Conservation (phyloP, 75 land plant species). For the Pseudotsuga menziesii region DNA sequence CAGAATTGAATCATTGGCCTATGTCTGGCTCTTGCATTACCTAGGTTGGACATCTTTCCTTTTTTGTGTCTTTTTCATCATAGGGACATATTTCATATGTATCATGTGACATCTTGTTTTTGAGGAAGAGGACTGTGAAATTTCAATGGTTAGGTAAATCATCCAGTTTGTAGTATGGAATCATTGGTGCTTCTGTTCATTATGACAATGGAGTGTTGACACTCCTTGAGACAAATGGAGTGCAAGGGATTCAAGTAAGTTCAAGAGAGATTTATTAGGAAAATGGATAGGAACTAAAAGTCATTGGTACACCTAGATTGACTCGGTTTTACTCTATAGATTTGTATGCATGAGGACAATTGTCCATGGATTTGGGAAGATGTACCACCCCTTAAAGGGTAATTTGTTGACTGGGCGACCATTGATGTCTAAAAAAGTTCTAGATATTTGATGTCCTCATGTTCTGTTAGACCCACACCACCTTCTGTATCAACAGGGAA, state of each 20-base stretch:
- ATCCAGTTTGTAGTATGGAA: slow-evolving; percentile 32
- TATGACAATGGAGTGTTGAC: slow-evolving; percentile 96
- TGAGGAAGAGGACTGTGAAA: background rate
- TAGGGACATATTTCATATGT: background rate
- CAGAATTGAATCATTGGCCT: slow-evolving; percentile 34
- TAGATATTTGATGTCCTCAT: background rate
- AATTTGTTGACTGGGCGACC: slow-evolving; percentile 1
- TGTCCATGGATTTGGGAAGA: slow-evolving; percentile 76
- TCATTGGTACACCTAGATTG: background rate
- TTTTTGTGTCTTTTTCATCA: background rate
- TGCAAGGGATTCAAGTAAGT: slow-evolving; percentile 81
- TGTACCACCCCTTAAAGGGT: slow-evolving; percentile 72
- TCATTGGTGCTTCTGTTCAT: slow-evolving; percentile 86
- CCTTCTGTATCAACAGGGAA: slow-evolving; percentile 45
- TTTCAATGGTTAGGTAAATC: slow-evolving; percentile 46
- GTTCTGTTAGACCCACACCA: background rate
- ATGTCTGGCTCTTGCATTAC: slow-evolving; percentile 84
- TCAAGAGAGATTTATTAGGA: background rate
- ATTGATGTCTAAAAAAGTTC: background rate
- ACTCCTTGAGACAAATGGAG: slow-evolving; percentile 75
- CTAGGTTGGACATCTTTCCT: slow-evolving; percentile 38
- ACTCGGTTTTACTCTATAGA: slow-evolving; percentile 25
- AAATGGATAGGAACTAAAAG: background rate
- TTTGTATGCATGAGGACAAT: slow-evolving; percentile 68
- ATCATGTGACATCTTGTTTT: background rate